Conservation (phyloP, 2,329 filamentous ascomycete species). For the Alternaria triticimaculans region DNA sequence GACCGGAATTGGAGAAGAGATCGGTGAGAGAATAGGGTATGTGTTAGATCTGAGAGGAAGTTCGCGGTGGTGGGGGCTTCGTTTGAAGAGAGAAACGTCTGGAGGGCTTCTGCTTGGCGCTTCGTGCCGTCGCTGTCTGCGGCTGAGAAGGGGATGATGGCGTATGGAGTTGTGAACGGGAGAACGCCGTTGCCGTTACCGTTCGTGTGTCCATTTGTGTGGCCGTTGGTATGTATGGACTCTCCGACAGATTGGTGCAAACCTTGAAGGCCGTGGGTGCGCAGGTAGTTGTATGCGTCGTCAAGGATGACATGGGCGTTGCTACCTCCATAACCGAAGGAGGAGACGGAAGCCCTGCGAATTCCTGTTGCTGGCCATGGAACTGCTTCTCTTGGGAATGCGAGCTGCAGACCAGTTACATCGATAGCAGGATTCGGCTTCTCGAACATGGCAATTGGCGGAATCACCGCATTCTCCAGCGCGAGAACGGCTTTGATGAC, state of each 20-base stretch:
- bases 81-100: neutral
- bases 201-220: neutral
- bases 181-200: neutral
- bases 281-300: conserved; percentile 11
- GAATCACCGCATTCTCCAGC: conserved; percentile 42
- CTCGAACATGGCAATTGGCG: conserved; percentile 35
- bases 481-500: conserved; percentile 31
- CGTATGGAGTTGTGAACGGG: neutral
- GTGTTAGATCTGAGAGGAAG: conserved; percentile 22
- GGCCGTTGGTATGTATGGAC: neutral
- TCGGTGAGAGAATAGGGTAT: conserved; percentile 34
- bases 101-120: conserved; percentile 5
- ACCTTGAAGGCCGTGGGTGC: neutral
- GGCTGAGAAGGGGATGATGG: conserved; percentile 31
- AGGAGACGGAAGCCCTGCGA: conserved; percentile 16
- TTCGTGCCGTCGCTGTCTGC: conserved; percentile 10
- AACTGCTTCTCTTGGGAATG: neutral
- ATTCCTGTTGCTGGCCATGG: neutral
- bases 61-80: neutral
- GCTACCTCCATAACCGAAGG: conserved; percentile 19
- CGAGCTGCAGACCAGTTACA: conserved; percentile 1
- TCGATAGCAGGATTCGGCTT: conserved; percentile 21
- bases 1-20: conserved; percentile 16
- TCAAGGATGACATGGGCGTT: conserved; percentile 26
- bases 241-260: neutral